Percentiles rank a stretch among this genome's conserved stretches.
These are phyloP conservation scores for Citrus trifoliata DNA, from an alignment of 345 rosid species.

Conservation along the genomic window DNA sequence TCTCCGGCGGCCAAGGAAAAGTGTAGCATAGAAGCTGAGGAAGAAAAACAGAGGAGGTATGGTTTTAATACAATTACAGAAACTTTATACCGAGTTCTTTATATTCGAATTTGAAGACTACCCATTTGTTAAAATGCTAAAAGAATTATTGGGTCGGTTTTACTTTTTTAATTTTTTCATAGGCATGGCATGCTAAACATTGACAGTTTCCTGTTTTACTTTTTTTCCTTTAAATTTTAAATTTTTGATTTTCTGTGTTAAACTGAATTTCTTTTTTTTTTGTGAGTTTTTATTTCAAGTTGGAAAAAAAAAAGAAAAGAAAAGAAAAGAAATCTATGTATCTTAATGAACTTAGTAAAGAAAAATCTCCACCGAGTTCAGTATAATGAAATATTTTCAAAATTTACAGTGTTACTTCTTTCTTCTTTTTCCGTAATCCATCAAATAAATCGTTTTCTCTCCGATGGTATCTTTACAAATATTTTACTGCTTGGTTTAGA, in stretches of 20 bases:
- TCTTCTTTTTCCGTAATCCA: background rate
- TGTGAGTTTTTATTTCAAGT: background rate
- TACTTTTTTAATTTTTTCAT: background rate
- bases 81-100: background rate
- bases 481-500: background rate
- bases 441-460: background rate
- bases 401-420: background rate
- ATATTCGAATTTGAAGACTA: constrained; percentile 10
- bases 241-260: too few species aligned
- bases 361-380: background rate
- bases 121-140: constrained; percentile 19
- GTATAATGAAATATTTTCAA: background rate
- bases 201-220: background rate
- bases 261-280: background rate
- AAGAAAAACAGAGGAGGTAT: constrained; percentile 50
- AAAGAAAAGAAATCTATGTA: background rate
- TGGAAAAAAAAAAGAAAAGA: too few species aligned
- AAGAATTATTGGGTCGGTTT: constrained; percentile 21
- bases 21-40: constrained; percentile 1
- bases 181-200: background rate
- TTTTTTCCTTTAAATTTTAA: too few species aligned
- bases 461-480: background rate
- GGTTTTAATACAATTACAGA: background rate
- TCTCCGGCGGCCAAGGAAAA: background rate
- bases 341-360: background rate